These are phyloP conservation scores for Bipolaris cookei DNA, from an alignment of 2,329 filamentous ascomycete species.

Conservation along the genomic window DNA sequence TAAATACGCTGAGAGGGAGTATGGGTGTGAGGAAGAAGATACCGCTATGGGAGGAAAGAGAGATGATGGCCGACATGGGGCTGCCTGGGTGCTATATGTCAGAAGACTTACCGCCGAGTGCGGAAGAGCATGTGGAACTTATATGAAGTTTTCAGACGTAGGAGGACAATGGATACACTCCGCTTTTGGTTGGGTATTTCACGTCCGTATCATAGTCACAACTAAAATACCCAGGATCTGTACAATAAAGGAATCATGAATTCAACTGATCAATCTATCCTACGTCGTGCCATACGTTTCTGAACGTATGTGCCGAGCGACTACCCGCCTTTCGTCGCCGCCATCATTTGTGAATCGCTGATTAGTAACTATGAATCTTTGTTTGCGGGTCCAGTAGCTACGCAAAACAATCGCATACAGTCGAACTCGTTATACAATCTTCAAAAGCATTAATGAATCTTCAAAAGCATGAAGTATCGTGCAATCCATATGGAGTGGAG, in stretches of 20 bases:
- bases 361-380: neutral
- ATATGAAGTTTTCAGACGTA: neutral
- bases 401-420: neutral
- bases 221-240: conserved; percentile 11
- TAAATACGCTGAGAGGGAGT: conserved; percentile 9
- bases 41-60: neutral
- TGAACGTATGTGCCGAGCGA: neutral
- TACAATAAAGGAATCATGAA: conserved; percentile 26
- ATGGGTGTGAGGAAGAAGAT: no score
- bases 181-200: conserved; percentile 1
- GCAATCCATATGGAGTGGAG: neutral
- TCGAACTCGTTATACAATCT: neutral
- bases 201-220: neutral
- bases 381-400: neutral
- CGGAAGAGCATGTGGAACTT: neutral
- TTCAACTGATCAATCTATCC: neutral
- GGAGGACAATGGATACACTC: neutral
- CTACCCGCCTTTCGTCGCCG: no score
- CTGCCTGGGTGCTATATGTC: neutral
- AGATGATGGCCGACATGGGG: neutral
- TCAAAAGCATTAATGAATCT: neutral
- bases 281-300: neutral
- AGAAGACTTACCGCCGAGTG: neutral
- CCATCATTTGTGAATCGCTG: neutral
- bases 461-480: neutral